Conservation (phyloP, 805 yeast genomes). For the Tetrapisispora phaffii region DNA sequence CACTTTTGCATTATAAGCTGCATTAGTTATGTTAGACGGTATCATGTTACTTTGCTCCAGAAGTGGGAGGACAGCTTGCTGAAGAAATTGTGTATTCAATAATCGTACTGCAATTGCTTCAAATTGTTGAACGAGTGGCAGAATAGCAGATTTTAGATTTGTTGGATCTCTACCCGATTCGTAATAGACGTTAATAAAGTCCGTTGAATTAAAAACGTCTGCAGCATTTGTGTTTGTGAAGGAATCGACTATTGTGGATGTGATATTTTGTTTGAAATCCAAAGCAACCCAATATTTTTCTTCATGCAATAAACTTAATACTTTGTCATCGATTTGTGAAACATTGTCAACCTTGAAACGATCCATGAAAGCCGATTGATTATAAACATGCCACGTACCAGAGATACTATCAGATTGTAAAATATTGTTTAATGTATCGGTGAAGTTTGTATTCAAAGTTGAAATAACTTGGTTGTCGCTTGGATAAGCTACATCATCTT, state of each 20-base stretch:
- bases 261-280: slow-evolving; percentile 41
- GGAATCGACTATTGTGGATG: slow-evolving; percentile 24
- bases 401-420: neutral
- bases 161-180: slow-evolving; percentile 58
- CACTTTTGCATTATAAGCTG: slow-evolving; percentile 3
- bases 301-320: slow-evolving; percentile 38
- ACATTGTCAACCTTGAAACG: slow-evolving; percentile 12
- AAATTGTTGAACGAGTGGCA: slow-evolving; percentile 35
- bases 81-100: slow-evolving; percentile 13
- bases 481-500: slow-evolving; percentile 16
- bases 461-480: slow-evolving; percentile 1
- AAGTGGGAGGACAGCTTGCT: neutral
- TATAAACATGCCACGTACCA: slow-evolving; percentile 28
- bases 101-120: slow-evolving; percentile 11
- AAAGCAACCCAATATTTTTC: slow-evolving; percentile 57
- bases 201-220: slow-evolving; percentile 13
- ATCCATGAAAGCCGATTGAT: slow-evolving; percentile 18
- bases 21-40: slow-evolving; percentile 3
- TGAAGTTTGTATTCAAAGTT: slow-evolving; percentile 3
- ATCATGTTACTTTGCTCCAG: neutral
- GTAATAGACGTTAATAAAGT: slow-evolving; percentile 34
- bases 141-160: slow-evolving; percentile 36
- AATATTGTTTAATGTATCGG: neutral
- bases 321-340: slow-evolving; percentile 27
- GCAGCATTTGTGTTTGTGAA: slow-evolving; percentile 11